Percentiles rank a stretch among this genome's conserved stretches.
phyloP scores from a whole-genome alignment of 371 early-diverging fungal genomes.

The Lichtheimia ornata region DNA sequence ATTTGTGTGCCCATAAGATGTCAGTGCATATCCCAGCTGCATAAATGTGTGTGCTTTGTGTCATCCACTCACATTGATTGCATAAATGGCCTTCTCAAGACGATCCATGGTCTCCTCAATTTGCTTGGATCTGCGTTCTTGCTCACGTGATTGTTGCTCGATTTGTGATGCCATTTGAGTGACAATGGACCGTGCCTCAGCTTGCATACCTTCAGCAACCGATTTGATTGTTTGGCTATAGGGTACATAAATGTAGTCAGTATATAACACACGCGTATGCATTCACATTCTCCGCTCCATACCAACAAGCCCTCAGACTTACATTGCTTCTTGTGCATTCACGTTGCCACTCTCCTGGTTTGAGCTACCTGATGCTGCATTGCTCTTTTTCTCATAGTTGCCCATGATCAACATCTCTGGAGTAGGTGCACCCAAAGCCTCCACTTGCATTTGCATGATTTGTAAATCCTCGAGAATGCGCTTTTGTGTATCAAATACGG shows the following conservation, averaged over 20 bases:
- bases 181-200: constrained; percentile 11
- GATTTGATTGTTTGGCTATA: constrained; percentile 2
- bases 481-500: constrained; percentile 65
- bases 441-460: constrained; percentile 55
- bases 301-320: constrained; percentile 10
- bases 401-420: constrained; percentile 28
- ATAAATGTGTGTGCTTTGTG: neutral
- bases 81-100: constrained; percentile 25
- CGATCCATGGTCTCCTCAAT: constrained; percentile 23
- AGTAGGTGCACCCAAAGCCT: constrained; percentile 56
- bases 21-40: neutral
- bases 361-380: neutral
- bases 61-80: constrained; percentile 35
- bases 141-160: constrained; percentile 23
- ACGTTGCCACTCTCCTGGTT: neutral
- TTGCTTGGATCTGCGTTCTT: constrained; percentile 30
- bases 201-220: constrained; percentile 19
- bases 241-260: neutral
- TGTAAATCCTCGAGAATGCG: constrained; percentile 70
- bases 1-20: neutral
- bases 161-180: constrained; percentile 21
- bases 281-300: neutral
- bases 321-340: constrained; percentile 12
- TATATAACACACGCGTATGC: neutral
- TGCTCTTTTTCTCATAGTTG: constrained; percentile 20